Evolutionary conservation across 306 rosid species (phyloP).

Genomic region (Trifolium repens): DNA sequence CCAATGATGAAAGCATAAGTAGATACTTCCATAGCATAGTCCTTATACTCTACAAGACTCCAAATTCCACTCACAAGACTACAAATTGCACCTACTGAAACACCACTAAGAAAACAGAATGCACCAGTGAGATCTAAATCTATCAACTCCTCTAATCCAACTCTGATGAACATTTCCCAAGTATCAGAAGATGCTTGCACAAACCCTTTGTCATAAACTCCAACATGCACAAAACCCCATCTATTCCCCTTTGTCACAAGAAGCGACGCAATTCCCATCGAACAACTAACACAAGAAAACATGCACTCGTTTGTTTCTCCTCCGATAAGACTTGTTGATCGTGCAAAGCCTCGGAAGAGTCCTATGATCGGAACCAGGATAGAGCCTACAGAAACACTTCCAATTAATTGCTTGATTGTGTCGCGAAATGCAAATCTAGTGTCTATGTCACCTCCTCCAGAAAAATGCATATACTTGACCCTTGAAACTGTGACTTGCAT

Average conservation of each 20-base stretch:
- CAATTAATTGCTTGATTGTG: slow-evolving; percentile 56
- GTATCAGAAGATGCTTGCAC: slow-evolving; percentile 68
- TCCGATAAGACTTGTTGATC: slow-evolving; percentile 53
- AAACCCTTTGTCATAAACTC: slow-evolving; percentile 67
- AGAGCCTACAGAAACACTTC: slow-evolving; percentile 70
- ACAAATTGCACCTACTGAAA: slow-evolving; percentile 63
- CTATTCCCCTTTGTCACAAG: slow-evolving; percentile 62
- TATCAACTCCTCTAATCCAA: slow-evolving; percentile 52
- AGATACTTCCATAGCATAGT: slow-evolving; percentile 61
- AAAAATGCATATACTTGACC: slow-evolving; percentile 56
- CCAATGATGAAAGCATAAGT: slow-evolving; percentile 72
- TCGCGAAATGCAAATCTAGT: slow-evolving; percentile 49
- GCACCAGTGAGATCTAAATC: slow-evolving; percentile 73
- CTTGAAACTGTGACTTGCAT: slow-evolving; percentile 63
- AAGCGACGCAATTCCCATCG: slow-evolving; percentile 56
- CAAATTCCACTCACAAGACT: slow-evolving; percentile 69
- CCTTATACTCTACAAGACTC: slow-evolving; percentile 59
- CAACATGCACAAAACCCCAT: slow-evolving; percentile 85
- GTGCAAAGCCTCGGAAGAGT: slow-evolving; percentile 57
- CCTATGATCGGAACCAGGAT: slow-evolving; percentile 54
- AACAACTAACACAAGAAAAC: slow-evolving; percentile 77
- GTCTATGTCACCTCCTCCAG: slow-evolving; percentile 42
- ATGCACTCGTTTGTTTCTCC: slow-evolving; percentile 72
- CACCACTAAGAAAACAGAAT: slow-evolving; percentile 75
- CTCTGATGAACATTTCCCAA: slow-evolving; percentile 63